These are phyloP conservation scores for Hapsidospora chrysogenum DNA, from an alignment of 495 filamentous ascomycete species.

Conservation along the genomic window DNA sequence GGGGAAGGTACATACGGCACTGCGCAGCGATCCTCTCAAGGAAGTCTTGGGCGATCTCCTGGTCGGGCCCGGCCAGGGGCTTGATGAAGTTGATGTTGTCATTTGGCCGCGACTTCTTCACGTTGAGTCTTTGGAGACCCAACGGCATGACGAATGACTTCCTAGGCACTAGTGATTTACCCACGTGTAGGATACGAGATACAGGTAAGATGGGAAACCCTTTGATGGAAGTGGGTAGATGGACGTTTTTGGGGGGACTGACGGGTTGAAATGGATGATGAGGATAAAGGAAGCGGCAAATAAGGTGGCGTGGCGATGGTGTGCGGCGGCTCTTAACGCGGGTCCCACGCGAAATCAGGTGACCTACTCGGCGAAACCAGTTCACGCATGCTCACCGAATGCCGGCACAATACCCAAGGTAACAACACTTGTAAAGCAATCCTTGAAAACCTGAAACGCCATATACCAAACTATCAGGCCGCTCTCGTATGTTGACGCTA, in stretches of 20 bases:
- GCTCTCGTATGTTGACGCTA: no score
- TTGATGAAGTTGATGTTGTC: slow-evolving; percentile 62
- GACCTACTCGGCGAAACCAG: no score
- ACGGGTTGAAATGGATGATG: neutral
- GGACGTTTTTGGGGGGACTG: no score
- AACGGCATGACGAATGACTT: slow-evolving; percentile 36
- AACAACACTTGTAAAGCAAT: no score
- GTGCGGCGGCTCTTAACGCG: neutral
- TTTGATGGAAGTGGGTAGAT: no score
- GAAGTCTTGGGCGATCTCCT: slow-evolving; percentile 46
- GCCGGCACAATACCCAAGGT: no score
- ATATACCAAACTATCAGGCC: no score
- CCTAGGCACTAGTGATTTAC: no score
- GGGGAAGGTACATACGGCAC: slow-evolving; percentile 26
- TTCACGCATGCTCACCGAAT: no score
- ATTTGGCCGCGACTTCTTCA: slow-evolving; percentile 46
- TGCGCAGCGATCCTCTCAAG: slow-evolving; percentile 64
- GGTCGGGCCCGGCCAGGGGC: slow-evolving; percentile 42
- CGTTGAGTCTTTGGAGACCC: slow-evolving; percentile 53
- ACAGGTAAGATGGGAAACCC: no score
- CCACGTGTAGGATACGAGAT: no score
- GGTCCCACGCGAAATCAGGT: slow-evolving; percentile 3
- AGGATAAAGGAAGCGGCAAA: neutral
- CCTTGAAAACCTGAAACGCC: no score
- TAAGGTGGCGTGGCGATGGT: neutral